Percentiles rank a stretch among this genome's conserved stretches.
Conservation (phyloP, 2,329 filamentous ascomycete genomes). For the Xylariaceae sp. region DNA sequence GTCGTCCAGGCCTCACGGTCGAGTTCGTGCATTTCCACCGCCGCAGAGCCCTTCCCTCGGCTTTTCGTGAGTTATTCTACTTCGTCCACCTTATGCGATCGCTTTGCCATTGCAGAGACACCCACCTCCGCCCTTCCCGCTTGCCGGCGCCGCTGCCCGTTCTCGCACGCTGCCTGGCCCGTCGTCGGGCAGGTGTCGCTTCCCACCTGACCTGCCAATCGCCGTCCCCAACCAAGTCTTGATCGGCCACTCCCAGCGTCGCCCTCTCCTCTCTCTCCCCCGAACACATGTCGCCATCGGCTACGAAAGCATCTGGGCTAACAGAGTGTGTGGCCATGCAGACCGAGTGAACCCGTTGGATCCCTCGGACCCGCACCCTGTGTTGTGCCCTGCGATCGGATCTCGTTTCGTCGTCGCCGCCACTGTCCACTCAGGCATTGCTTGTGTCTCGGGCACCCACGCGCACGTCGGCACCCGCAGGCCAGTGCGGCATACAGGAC, state of each 20-base stretch:
- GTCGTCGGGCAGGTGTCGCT: constrained; percentile 9
- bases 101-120: constrained; percentile 8
- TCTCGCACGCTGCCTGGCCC: constrained; percentile 8
- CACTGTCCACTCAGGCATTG: constrained; percentile 2
- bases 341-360: constrained; percentile 8
- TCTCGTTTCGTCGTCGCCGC: constrained; percentile 4
- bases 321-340: constrained; percentile 6
- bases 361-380: constrained; percentile 7
- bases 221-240: background rate
- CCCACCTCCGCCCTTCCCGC: background rate
- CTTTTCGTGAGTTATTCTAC: constrained; percentile 29
- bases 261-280: constrained; percentile 1
- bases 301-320: too few relatives aligned
- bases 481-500: too few relatives aligned
- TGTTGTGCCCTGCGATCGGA: constrained; percentile 17
- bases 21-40: constrained; percentile 25
- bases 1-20: constrained; percentile 18
- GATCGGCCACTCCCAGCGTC: background rate
- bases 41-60: constrained; percentile 25
- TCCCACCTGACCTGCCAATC: constrained; percentile 1
- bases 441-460: constrained; percentile 5
- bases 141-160: background rate
- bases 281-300: background rate
- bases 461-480: too few relatives aligned
- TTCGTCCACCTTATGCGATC: constrained; percentile 29